phyloP scores from a whole-genome alignment of 805 yeast genomes.

The Lachancea cidri region DNA sequence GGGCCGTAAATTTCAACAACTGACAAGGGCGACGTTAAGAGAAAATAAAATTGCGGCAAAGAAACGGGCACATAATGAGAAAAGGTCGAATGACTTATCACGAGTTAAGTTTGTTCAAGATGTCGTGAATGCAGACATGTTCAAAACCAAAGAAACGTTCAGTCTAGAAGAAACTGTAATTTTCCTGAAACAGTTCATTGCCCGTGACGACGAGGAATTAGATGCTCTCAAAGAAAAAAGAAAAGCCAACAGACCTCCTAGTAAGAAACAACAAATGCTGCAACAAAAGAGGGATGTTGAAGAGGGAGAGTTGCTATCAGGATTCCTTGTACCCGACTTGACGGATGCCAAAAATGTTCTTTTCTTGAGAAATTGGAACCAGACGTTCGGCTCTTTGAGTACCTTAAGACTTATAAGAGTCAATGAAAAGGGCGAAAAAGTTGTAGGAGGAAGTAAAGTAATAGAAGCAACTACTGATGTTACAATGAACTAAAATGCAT shows the following conservation, averaged over 20 bases:
- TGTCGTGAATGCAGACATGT: constrained; percentile 40
- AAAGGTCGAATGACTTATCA: constrained; percentile 54
- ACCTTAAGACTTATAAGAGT: constrained; percentile 47
- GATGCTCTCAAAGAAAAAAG: constrained; percentile 54
- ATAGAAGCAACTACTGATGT: neutral
- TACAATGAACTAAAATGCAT: neutral
- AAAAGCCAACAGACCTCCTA: constrained; percentile 84
- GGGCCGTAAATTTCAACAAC: constrained; percentile 81
- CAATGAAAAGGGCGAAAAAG: constrained; percentile 23
- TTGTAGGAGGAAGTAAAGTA: constrained; percentile 17
- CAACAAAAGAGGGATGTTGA: constrained; percentile 62
- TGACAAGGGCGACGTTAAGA: constrained; percentile 82
- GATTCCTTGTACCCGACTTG: constrained; percentile 70
- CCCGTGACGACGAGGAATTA: constrained; percentile 73
- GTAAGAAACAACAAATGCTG: constrained; percentile 61
- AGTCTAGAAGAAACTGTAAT: constrained; percentile 52
- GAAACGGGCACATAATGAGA: constrained; percentile 53
- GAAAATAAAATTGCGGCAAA: constrained; percentile 62
- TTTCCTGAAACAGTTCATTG: constrained; percentile 56
- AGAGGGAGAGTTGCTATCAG: constrained; percentile 55
- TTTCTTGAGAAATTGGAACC: constrained; percentile 69
- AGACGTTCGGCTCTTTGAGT: constrained; percentile 72
- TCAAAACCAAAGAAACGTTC: constrained; percentile 40
- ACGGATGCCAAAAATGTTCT: constrained; percentile 54
- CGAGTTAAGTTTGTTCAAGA: constrained; percentile 58